phyloP scores from a whole-genome alignment of 139 green algal genomes.

The Micractinium sp. region DNA sequence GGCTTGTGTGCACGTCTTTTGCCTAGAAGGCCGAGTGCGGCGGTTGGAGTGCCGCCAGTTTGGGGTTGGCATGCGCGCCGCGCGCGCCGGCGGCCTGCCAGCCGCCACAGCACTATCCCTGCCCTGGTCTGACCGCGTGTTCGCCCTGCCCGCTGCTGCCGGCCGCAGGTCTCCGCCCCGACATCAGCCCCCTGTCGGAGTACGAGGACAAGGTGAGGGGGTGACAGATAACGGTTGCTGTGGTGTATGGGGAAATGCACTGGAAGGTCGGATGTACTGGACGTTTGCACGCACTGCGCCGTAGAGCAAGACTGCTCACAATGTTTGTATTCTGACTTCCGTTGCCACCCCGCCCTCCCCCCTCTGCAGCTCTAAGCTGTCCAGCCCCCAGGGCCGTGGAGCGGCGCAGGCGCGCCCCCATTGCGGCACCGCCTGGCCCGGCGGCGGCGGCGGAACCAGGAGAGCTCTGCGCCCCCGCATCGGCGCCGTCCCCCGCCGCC shows the following conservation, averaged over 20 bases:
- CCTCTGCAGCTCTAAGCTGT: not conserved
- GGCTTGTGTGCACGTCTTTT: too few relatives aligned
- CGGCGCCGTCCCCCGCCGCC: too few relatives aligned
- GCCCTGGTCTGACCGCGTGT: not conserved
- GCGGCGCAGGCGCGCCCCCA: not conserved
- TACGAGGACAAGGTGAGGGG: conserved; percentile 98
- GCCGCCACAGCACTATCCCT: not conserved
- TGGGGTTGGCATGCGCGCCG: too few relatives aligned
- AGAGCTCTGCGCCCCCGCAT: not conserved
- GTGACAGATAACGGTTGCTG: not conserved
- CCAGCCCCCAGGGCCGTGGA: too few relatives aligned
- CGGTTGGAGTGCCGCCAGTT: too few relatives aligned
- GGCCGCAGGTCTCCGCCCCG: conserved; percentile 24
- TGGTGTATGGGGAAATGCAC: not conserved
- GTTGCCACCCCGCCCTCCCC: not conserved
- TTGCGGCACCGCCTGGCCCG: not conserved
- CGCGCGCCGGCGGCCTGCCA: too few relatives aligned
- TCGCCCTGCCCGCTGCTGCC: not conserved
- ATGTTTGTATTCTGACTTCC: not conserved
- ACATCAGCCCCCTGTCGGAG: conserved; percentile 65
- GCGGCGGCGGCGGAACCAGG: not conserved
- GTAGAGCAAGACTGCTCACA: too few relatives aligned
- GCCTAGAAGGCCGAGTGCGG: too few relatives aligned
- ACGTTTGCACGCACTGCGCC: too few relatives aligned
- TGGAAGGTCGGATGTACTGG: too few relatives aligned